Conservation (phyloP, 805 yeast species). For the Saturnispora mendoncae region DNA sequence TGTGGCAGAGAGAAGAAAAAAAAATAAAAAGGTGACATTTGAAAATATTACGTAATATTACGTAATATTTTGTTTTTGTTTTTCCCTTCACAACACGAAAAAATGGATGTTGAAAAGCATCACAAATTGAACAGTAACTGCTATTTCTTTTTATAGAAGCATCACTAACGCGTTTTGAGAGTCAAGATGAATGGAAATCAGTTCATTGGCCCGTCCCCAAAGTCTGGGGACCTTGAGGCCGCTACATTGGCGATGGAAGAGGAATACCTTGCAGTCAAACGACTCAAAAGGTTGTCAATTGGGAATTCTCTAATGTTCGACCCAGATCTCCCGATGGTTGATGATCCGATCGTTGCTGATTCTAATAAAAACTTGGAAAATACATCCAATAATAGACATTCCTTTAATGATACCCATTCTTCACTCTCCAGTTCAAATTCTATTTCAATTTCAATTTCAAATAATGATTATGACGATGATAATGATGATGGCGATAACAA, state of each 20-base stretch:
- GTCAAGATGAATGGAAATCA: neutral
- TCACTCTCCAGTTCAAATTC: neutral
- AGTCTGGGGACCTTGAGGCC: conserved; percentile 32
- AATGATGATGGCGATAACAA: neutral
- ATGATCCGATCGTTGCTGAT: conserved; percentile 3
- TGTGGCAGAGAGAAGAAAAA: too few species aligned
- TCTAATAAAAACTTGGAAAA: neutral
- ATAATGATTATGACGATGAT: neutral
- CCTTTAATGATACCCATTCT: neutral
- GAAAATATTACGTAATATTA: too few species aligned
- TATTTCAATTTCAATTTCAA: neutral
- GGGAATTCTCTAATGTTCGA: conserved; percentile 55
- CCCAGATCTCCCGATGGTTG: conserved; percentile 52
- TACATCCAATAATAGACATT: neutral
- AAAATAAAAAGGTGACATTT: too few species aligned
- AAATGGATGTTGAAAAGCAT: too few species aligned
- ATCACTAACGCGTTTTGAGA: neutral
- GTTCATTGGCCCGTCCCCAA: neutral
- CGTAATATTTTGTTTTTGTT: too few species aligned
- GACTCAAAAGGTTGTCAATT: conserved; percentile 63
- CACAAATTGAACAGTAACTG: too few species aligned
- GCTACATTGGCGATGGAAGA: conserved; percentile 75
- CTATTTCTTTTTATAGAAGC: too few species aligned
- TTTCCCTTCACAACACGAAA: too few species aligned
- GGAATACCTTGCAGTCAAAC: conserved; percentile 65